Conservation (phyloP, 192 early-diverging fungal species). For the Linnemannia zychae region DNA sequence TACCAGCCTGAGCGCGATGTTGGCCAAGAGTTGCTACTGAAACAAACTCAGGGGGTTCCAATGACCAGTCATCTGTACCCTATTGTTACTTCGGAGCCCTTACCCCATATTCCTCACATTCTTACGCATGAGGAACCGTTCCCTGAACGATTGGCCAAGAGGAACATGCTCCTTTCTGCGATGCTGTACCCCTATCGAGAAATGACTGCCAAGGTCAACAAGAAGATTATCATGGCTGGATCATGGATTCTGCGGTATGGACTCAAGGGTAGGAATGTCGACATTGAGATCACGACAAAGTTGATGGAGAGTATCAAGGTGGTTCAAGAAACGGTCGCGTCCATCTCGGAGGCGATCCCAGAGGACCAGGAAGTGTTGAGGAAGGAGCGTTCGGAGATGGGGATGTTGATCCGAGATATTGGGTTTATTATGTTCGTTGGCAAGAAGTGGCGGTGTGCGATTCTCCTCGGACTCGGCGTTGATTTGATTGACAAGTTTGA, state of each 20-base stretch:
- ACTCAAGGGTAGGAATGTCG: slow-evolving; percentile 61
- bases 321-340: not conserved
- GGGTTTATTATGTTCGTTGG: slow-evolving; percentile 62
- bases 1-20: slow-evolving; percentile 12
- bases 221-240: slow-evolving; percentile 53
- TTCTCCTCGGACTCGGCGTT: slow-evolving; percentile 63
- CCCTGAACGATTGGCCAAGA: slow-evolving; percentile 24
- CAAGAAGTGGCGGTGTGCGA: slow-evolving; percentile 60
- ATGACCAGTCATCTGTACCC: slow-evolving; percentile 21
- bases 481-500: slow-evolving; percentile 59
- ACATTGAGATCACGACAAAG: slow-evolving; percentile 41
- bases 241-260: slow-evolving; percentile 65
- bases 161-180: slow-evolving; percentile 64
- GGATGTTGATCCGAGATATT: slow-evolving; percentile 67
- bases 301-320: slow-evolving; percentile 27
- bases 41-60: not conserved
- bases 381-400: slow-evolving; percentile 44
- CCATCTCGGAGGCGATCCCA: not conserved
- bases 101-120: slow-evolving; percentile 5
- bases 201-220: slow-evolving; percentile 55
- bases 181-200: slow-evolving; percentile 67
- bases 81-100: slow-evolving; percentile 3
- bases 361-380: not conserved
- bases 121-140: slow-evolving; percentile 1
- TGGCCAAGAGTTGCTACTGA: slow-evolving; percentile 19